A percentile compares a stretch with the other conserved stretches of the same genome.
Evolutionary conservation across 768 basidiomycete genomes (phyloP).

Genomic region (Tricholoma flavovirens): DNA sequence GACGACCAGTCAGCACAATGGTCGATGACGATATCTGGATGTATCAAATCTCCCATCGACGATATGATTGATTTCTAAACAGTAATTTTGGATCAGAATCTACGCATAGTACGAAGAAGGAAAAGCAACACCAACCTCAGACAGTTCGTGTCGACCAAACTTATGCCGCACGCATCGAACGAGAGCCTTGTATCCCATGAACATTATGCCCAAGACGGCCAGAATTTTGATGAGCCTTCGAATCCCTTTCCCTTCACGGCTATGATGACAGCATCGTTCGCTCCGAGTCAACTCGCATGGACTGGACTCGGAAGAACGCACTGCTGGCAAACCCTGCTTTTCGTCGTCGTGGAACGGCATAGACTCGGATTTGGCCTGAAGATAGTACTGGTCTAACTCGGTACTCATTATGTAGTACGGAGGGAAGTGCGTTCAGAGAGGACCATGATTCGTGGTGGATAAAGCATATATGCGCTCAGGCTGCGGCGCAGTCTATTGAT

Average conservation of each 20-base stretch:
- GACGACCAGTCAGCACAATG: neutral
- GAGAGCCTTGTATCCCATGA: neutral
- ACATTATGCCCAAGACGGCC: neutral
- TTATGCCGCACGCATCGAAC: neutral
- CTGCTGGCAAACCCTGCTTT: neutral
- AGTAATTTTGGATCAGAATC: neutral
- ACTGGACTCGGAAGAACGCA: neutral
- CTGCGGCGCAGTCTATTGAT: neutral
- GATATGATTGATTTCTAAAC: neutral
- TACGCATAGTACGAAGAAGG: neutral
- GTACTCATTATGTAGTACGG: neutral
- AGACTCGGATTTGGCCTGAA: neutral
- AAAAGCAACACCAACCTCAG: neutral
- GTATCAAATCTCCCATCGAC: neutral
- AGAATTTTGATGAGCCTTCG: neutral
- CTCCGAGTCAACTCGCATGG: neutral
- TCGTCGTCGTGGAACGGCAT: neutral
- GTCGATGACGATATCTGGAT: neutral
- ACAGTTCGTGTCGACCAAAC: neutral
- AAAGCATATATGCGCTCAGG: neutral
- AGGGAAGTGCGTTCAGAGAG: neutral
- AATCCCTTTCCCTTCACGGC: too few relatives aligned
- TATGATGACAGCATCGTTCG: neutral
- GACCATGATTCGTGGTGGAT: neutral
- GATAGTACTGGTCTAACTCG: neutral